A percentile compares a stretch with the other conserved stretches of the same genome.
Conservation (phyloP, 2,329 filamentous ascomycete genomes). For the Aspergillaceae sp. region DNA sequence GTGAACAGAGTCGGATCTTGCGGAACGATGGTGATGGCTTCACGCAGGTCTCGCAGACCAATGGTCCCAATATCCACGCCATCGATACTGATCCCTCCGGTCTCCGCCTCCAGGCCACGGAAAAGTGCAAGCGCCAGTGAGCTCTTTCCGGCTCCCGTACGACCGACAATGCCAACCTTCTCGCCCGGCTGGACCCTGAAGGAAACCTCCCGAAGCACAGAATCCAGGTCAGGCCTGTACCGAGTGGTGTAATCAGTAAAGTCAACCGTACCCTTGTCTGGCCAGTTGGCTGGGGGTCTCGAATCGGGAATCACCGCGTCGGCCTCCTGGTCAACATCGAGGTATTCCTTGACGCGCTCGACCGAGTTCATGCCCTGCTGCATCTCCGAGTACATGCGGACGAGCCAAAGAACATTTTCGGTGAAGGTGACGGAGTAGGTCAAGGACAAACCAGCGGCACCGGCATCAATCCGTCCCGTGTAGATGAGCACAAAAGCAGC, state of each 20-base stretch:
- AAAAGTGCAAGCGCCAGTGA: slow-evolving; percentile 89
- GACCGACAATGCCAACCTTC: slow-evolving; percentile 92
- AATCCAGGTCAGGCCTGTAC: slow-evolving; percentile 79
- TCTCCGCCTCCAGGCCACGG: slow-evolving; percentile 83
- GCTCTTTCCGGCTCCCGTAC: slow-evolving; percentile 93
- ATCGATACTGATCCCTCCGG: slow-evolving; percentile 83
- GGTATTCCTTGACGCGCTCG: slow-evolving; percentile 93
- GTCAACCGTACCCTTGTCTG: slow-evolving; percentile 72
- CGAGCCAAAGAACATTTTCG: slow-evolving; percentile 93
- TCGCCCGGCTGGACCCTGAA: slow-evolving; percentile 81
- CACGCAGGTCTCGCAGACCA: slow-evolving; percentile 83
- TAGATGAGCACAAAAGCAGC: slow-evolving; percentile 83
- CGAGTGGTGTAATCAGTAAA: slow-evolving; percentile 84
- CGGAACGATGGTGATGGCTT: slow-evolving; percentile 93
- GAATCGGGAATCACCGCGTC: slow-evolving; percentile 66
- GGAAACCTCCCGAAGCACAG: slow-evolving; percentile 71
- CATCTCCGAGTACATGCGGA: slow-evolving; percentile 85
- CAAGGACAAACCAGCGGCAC: slow-evolving; percentile 84
- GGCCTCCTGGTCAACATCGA: slow-evolving; percentile 93
- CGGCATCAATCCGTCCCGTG: slow-evolving; percentile 75
- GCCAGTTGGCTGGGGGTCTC: slow-evolving; percentile 73
- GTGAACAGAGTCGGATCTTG: slow-evolving; percentile 90
- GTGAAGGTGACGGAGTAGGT: slow-evolving; percentile 96
- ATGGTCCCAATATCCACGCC: slow-evolving; percentile 83
- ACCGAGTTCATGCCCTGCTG: slow-evolving; percentile 99